Conservation (phyloP, 2,329 filamentous ascomycete genomes). For the Aspergillus versicolor region DNA sequence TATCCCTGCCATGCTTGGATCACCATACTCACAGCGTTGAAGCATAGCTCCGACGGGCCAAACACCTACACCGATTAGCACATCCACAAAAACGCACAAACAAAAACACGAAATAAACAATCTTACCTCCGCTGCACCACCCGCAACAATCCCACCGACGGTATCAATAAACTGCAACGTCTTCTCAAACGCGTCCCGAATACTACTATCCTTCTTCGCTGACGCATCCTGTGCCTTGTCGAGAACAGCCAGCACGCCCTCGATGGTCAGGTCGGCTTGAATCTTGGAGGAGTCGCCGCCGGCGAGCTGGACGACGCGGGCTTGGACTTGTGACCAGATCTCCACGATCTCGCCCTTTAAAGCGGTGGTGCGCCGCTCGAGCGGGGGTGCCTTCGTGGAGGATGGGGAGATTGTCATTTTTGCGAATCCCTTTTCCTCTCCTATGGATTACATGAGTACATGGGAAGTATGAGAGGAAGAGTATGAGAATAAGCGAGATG, state of each 20-base stretch:
- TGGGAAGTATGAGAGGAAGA: background rate
- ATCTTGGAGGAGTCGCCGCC: slow-evolving; percentile 12
- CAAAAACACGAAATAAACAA: too few relatives aligned
- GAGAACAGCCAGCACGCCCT: slow-evolving; percentile 11
- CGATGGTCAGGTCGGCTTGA: slow-evolving; percentile 9
- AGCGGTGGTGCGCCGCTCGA: slow-evolving; percentile 7
- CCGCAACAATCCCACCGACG: slow-evolving; percentile 14
- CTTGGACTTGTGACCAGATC: slow-evolving; percentile 19
- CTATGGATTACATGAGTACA: background rate
- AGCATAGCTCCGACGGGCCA: slow-evolving; percentile 21
- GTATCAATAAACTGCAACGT: slow-evolving; percentile 19
- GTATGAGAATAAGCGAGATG: background rate
- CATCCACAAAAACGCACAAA: background rate
- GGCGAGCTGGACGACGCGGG: slow-evolving; percentile 16
- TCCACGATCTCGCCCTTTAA: slow-evolving; percentile 16
- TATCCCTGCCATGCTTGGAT: slow-evolving; percentile 23
- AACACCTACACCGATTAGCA: slow-evolving; percentile 14
- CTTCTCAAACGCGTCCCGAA: slow-evolving; percentile 12
- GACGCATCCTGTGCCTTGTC: slow-evolving; percentile 10
- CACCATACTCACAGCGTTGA: slow-evolving; percentile 22
- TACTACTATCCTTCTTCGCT: slow-evolving; percentile 6
- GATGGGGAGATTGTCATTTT: slow-evolving; percentile 14
- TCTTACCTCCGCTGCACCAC: slow-evolving; percentile 13
- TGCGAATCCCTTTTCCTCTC: too few relatives aligned
- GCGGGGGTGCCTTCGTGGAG: background rate